These are phyloP conservation scores for Torulaspora quercuum DNA, from an alignment of 805 yeast genomes.

Conservation along the genomic window DNA sequence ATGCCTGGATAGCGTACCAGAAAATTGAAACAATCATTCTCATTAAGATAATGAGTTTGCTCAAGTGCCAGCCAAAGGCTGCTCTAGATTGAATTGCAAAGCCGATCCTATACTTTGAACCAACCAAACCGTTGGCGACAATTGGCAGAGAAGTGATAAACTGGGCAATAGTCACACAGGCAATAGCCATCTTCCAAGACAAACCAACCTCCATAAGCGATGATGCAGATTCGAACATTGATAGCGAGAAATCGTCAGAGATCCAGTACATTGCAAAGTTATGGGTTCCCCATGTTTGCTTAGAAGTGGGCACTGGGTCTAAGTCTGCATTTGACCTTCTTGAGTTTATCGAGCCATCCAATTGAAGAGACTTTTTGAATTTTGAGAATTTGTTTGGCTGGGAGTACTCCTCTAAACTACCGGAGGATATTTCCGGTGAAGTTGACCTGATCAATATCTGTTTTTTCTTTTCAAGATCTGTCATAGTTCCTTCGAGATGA, in stretches of 20 bases:
- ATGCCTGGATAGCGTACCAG: constrained; percentile 75
- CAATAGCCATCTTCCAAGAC: constrained; percentile 52
- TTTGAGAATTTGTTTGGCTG: background rate
- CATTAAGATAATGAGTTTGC: constrained; percentile 33
- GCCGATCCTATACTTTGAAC: constrained; percentile 38
- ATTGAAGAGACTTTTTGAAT: background rate
- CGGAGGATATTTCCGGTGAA: background rate
- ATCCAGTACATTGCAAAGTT: constrained; percentile 71
- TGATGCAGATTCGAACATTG: constrained; percentile 77
- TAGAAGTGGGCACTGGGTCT: constrained; percentile 57
- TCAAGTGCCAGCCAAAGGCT: constrained; percentile 35
- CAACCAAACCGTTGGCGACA: constrained; percentile 32
- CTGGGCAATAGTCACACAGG: constrained; percentile 30
- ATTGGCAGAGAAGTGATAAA: constrained; percentile 26
- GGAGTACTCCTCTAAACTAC: background rate
- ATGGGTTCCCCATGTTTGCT: constrained; percentile 68
- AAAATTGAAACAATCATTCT: constrained; percentile 37
- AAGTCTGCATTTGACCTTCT: constrained; percentile 56
- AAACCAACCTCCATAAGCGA: constrained; percentile 64
- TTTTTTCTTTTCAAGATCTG: constrained; percentile 1
- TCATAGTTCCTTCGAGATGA: too few relatives aligned
- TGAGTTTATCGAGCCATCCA: background rate
- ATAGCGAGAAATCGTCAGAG: constrained; percentile 73
- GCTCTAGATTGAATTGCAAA: constrained; percentile 38
- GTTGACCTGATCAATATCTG: background rate